These are phyloP conservation scores for Aspergillus sp. DNA, from an alignment of 2,329 filamentous ascomycete genomes.

Conservation along the genomic window DNA sequence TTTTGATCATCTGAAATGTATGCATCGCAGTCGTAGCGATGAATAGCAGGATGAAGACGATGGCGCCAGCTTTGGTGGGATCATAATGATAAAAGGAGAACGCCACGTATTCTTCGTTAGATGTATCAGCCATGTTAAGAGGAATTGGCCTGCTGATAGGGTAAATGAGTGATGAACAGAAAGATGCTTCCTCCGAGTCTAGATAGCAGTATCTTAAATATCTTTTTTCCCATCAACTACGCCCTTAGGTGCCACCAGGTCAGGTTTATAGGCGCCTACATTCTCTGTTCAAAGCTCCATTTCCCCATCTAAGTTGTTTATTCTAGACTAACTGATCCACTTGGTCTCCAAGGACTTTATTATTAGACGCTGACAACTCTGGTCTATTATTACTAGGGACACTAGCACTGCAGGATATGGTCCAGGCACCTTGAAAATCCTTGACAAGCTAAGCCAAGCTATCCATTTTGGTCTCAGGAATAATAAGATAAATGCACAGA, in stretches of 20 bases:
- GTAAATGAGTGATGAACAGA: not conserved
- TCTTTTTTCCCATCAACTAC: not conserved
- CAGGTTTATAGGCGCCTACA: too few species aligned
- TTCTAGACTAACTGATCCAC: too few species aligned
- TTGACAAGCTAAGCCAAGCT: too few species aligned
- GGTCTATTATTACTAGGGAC: too few species aligned
- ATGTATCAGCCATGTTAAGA: not conserved
- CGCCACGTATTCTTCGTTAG: not conserved
- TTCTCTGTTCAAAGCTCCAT: too few species aligned
- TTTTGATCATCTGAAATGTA: conserved; percentile 14
- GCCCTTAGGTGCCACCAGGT: too few species aligned
- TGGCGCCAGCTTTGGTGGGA: not conserved
- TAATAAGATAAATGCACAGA: not conserved
- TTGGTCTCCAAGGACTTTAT: too few species aligned
- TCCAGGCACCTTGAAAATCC: too few species aligned
- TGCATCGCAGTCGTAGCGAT: conserved; percentile 12
- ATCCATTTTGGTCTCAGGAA: not conserved
- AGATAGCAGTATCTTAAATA: not conserved
- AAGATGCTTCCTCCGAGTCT: not conserved
- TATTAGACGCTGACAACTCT: too few species aligned
- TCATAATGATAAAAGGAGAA: not conserved
- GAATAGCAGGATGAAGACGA: not conserved
- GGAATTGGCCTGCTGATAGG: not conserved
- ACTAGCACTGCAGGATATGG: too few species aligned
- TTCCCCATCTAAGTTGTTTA: too few species aligned